Evolutionary conservation across 306 rosid species (phyloP).

Genomic region (Sindora glabra): DNA sequence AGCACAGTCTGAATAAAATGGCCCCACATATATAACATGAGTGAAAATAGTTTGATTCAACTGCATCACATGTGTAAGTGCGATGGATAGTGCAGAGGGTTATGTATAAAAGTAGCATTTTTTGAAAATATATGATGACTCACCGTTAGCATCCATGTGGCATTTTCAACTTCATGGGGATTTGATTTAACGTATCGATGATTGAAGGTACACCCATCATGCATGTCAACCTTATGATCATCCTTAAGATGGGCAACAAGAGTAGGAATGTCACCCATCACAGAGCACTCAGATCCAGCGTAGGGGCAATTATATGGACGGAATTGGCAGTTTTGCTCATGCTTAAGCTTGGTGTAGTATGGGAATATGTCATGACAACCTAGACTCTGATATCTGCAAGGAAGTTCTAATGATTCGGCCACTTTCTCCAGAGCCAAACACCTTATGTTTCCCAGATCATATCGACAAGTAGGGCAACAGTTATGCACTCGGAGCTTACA

Average conservation of each 20-base stretch:
- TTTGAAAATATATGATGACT: conserved; percentile 19
- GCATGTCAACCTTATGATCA: conserved; percentile 93
- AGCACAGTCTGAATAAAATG: too few species aligned
- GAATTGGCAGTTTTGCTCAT: conserved; percentile 70
- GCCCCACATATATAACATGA: too few species aligned
- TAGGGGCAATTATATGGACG: conserved; percentile 88
- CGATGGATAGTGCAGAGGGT: too few species aligned
- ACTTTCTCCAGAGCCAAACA: conserved; percentile 97
- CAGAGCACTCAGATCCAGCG: conserved; percentile 90
- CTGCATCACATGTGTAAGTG: too few species aligned
- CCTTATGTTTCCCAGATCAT: conserved; percentile 75
- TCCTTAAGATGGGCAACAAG: conserved; percentile 80
- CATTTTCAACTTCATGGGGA: conserved; percentile 88
- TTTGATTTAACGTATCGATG: conserved; percentile 88
- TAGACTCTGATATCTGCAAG: conserved; percentile 72
- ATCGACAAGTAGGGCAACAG: conserved; percentile 79
- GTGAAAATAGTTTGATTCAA: too few species aligned
- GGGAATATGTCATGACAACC: conserved; percentile 84
- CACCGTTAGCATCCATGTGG: conserved; percentile 98
- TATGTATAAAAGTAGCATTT: too few species aligned
- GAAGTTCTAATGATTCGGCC: conserved; percentile 83
- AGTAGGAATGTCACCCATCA: conserved; percentile 69
- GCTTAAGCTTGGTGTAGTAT: conserved; percentile 73
- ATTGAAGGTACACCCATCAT: conserved; percentile 81
- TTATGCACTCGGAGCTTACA: conserved; percentile 78